These are phyloP conservation scores for Helichrysum umbraculigerum DNA, from an alignment of 129 eudicot genomes.

Conservation along the genomic window DNA sequence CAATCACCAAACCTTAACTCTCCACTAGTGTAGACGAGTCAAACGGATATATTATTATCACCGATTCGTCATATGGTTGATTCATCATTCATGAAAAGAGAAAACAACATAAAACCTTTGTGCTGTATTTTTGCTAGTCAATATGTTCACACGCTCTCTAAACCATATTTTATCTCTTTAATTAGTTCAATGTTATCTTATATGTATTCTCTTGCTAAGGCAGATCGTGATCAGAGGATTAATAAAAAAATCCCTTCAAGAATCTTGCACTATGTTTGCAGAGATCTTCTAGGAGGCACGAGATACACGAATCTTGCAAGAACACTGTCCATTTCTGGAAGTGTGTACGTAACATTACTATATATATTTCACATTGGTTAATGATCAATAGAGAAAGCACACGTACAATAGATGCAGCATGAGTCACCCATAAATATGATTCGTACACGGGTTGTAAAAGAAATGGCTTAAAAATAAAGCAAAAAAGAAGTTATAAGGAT, in stretches of 20 bases:
- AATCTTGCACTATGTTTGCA: not conserved
- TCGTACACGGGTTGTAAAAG: slow-evolving; percentile 24
- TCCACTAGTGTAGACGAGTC: too few relatives aligned
- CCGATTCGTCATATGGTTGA: too few relatives aligned
- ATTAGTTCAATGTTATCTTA: too few relatives aligned
- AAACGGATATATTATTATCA: too few relatives aligned
- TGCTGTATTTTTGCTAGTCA: too few relatives aligned
- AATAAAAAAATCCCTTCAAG: not conserved
- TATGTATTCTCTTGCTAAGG: too few relatives aligned
- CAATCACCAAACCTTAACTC: too few relatives aligned
- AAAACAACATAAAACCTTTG: too few relatives aligned
- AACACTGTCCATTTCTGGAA: slow-evolving; percentile 3
- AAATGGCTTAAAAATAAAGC: slow-evolving; percentile 30
- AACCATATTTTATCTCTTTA: too few relatives aligned
- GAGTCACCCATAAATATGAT: slow-evolving; percentile 27
- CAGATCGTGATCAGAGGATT: too few relatives aligned
- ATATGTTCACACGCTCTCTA: too few relatives aligned
- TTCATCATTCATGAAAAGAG: too few relatives aligned
- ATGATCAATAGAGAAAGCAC: not conserved
- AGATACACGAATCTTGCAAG: slow-evolving; percentile 1
- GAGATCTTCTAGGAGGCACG: slow-evolving; percentile 17
- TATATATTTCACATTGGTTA: not conserved
- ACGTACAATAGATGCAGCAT: slow-evolving; percentile 13
- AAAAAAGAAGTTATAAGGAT: slow-evolving; percentile 23
- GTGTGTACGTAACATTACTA: not conserved